Evolutionary conservation across 352 stramenopile species (phyloP), one percentile per base, ranked within the genome.

Genomic region (Saprolegnia parasitica): DNA sequence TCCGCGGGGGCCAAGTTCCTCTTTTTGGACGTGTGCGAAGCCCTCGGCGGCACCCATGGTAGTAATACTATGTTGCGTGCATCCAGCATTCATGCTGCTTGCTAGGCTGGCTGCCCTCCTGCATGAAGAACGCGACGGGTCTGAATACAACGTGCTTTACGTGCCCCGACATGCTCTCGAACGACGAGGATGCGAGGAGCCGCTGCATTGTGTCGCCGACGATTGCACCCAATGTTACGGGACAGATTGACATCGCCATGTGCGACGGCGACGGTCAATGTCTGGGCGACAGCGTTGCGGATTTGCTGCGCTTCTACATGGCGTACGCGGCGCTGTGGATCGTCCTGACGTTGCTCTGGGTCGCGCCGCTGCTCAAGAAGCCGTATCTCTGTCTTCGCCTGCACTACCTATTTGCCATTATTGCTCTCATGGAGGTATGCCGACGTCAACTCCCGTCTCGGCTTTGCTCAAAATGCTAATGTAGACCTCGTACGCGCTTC

Each of bases 401-500:
- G 52, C 52, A 60, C 52, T 60, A 60, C 9, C 52, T 60, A 1
- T 24, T 60, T 24, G 52, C 52, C 11, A 24, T 16, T 4, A 60
- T 60, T 11, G 52, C 52, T 24, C 13, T 24, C 52, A 60, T 60
- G 52, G 52, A 60, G 52, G 52, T 60, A 35, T n/a, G n/a, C n/a
- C n/a, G n/a, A 16, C 23, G 23, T 58, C 23, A 8, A 16, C 52
- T 58, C 32, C 52, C 8, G 32, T 58, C 8, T 16, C 23, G 15
- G 8, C 15, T 8, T 8, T 39, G 8, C 32, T 39, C 32, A 8
- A 8, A 16, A 16, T 58, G 52, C 23, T 58, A 8, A 58, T 35
- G 29, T 35, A 35, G 52, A 60, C 52, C 3, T 4, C 52, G 24
- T 60, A 60, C n/a, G 24, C 52, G 35, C 35, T 60, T 3, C 52